Percentiles rank a stretch among this genome's conserved stretches.
Conservation (phyloP, 2,329 filamentous ascomycete species). For the Epichloe brachyelytri region DNA sequence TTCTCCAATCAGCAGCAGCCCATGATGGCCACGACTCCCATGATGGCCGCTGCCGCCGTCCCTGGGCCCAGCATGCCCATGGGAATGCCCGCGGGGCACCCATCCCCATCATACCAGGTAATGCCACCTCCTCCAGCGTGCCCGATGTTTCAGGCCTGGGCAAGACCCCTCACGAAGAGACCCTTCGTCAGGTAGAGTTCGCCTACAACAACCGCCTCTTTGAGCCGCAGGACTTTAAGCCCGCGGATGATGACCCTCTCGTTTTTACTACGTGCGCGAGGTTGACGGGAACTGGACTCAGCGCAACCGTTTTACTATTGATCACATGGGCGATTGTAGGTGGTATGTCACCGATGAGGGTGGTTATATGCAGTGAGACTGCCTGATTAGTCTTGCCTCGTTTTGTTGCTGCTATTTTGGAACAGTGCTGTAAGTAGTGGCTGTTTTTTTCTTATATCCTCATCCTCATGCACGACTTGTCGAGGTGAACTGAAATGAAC, state of each 20-base stretch:
- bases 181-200: constrained; percentile 33
- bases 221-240: constrained; percentile 50
- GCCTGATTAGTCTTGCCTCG: constrained; percentile 17
- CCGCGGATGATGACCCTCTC: constrained; percentile 44
- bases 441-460: not conserved
- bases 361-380: constrained; percentile 49
- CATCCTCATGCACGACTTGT: not conserved
- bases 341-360: constrained; percentile 46
- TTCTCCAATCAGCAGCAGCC: constrained; percentile 13
- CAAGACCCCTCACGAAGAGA: constrained; percentile 34
- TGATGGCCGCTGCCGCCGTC: constrained; percentile 15
- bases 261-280: constrained; percentile 50
- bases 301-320: constrained; percentile 46
- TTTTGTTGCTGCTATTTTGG: not conserved
- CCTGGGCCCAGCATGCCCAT: not conserved
- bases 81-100: constrained; percentile 9
- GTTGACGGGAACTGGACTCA: constrained; percentile 47
- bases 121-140: constrained; percentile 12
- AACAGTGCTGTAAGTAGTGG: not conserved
- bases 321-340: constrained; percentile 40
- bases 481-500: not conserved
- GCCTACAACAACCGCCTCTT: constrained; percentile 36
- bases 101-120: constrained; percentile 28
- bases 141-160: constrained; percentile 41
- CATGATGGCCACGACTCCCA: constrained; percentile 16